Conservation (phyloP, 164 flowering plant genomes). For the Vitis rotundifolia region DNA sequence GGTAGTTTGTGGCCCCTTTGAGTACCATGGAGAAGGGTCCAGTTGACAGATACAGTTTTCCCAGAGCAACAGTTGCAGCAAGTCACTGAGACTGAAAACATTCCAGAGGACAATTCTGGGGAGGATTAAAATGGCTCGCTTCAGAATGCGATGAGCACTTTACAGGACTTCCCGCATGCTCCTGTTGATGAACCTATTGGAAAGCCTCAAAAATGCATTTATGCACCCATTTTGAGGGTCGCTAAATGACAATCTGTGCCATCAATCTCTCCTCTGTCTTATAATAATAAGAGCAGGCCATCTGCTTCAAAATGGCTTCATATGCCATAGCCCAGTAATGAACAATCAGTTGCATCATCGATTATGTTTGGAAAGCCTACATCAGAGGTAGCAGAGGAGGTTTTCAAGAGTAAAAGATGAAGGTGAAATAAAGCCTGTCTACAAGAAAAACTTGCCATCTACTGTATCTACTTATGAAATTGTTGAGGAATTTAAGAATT, state of each 20-base stretch:
- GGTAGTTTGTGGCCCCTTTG: constrained; percentile 46
- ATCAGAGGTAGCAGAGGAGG: constrained; percentile 50
- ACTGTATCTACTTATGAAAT: constrained; percentile 50
- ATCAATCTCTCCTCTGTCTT: constrained; percentile 33
- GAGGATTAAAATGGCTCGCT: constrained; percentile 49
- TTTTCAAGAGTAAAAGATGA: constrained; percentile 49
- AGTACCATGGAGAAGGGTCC: constrained; percentile 58
- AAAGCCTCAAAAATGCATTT: constrained; percentile 81
- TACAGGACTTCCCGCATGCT: constrained; percentile 47
- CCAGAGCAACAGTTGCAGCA: constrained; percentile 54
- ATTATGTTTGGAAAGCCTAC: constrained; percentile 36
- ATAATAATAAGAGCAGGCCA: constrained; percentile 36
- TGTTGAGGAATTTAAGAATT: constrained; percentile 59
- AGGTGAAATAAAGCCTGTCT: constrained; percentile 68
- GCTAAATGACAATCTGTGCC: constrained; percentile 59
- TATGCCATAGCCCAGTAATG: constrained; percentile 36
- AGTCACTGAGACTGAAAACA: constrained; percentile 44
- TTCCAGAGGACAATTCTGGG: constrained; percentile 40
- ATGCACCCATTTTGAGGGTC: constrained; percentile 86
- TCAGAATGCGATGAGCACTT: constrained; percentile 31
- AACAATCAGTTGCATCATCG: constrained; percentile 35
- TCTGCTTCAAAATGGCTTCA: constrained; percentile 58
- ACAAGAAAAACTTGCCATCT: constrained; percentile 55
- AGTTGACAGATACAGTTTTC: constrained; percentile 42
- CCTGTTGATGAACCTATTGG: constrained; percentile 63